A percentile compares a stretch with the other conserved stretches of the same genome.
phyloP scores from a whole-genome alignment of 352 stramenopile species.

The Phytopythium oedochilum region DNA sequence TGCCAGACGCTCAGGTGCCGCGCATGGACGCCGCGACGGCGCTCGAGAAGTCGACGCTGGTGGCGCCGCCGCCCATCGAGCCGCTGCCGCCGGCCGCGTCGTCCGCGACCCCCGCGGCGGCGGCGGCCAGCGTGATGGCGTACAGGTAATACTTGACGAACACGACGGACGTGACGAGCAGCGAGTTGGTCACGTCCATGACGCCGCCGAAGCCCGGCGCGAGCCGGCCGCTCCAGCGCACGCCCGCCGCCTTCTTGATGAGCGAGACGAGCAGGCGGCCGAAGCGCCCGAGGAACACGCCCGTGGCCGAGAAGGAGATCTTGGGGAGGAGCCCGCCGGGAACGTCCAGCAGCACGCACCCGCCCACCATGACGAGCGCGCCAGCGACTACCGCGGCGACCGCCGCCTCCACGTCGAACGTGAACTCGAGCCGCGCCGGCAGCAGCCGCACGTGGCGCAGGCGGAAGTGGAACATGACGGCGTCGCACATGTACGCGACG shows the following conservation, averaged over 20 bases:
- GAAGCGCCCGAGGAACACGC: slow-evolving; percentile 91
- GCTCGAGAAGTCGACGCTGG: slow-evolving; percentile 6
- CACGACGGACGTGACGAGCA: slow-evolving; percentile 87
- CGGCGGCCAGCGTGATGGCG: background rate
- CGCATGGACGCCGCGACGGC: background rate
- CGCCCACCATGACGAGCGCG: slow-evolving; percentile 70
- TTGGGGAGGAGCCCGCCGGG: slow-evolving; percentile 73
- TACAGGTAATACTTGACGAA: slow-evolving; percentile 78
- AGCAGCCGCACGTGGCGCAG: slow-evolving; percentile 35
- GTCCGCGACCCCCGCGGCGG: background rate
- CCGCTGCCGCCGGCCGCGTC: background rate
- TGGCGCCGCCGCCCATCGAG: background rate
- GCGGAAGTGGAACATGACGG: slow-evolving; percentile 50
- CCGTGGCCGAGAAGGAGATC: slow-evolving; percentile 79
- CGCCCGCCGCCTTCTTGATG: slow-evolving; percentile 91
- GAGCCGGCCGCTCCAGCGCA: slow-evolving; percentile 94
- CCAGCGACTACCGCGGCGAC: slow-evolving; percentile 32
- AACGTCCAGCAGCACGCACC: slow-evolving; percentile 54
- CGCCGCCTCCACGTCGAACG: slow-evolving; percentile 40
- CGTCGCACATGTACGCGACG: slow-evolving; percentile 85
- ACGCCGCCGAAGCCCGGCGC: slow-evolving; percentile 95
- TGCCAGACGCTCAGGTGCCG: background rate
- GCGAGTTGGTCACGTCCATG: slow-evolving; percentile 93
- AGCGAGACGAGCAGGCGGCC: slow-evolving; percentile 95
- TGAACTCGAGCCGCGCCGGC: slow-evolving; percentile 35